These are phyloP conservation scores for Lactarius psammicola DNA, from an alignment of 768 basidiomycete genomes.

Conservation along the genomic window DNA sequence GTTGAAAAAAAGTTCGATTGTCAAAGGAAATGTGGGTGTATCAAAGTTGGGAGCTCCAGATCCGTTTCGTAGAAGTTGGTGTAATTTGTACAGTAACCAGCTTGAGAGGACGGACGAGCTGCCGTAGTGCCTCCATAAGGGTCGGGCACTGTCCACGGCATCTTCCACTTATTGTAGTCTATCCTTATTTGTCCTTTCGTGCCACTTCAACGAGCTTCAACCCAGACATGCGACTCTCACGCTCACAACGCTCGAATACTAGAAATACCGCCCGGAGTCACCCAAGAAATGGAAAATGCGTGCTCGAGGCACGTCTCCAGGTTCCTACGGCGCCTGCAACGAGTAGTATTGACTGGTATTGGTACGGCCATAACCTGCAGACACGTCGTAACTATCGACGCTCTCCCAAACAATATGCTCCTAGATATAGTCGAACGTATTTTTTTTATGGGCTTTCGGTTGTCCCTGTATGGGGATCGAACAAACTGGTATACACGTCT, in stretches of 20 bases:
- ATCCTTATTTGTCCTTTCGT: not conserved
- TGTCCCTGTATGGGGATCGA: not conserved
- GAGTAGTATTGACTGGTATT: not conserved
- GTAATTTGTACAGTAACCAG: no score
- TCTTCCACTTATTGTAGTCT: no score
- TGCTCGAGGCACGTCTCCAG: not conserved
- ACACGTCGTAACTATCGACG: not conserved
- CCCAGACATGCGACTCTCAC: no score
- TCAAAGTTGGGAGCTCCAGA: constrained; percentile 60
- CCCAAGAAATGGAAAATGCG: not conserved
- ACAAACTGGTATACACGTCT: not conserved
- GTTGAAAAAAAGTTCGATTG: not conserved
- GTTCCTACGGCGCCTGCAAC: not conserved
- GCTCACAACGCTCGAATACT: not conserved
- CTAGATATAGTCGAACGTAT: not conserved
- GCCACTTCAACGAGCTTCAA: no score
- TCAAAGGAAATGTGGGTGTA: constrained; percentile 16
- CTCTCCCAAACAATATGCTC: not conserved
- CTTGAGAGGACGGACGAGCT: no score
- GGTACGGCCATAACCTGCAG: no score
- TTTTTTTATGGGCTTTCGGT: not conserved
- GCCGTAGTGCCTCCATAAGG: no score
- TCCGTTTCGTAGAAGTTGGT: no score
- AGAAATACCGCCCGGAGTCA: no score
- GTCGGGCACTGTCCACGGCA: no score